These are phyloP conservation scores for Pyronema omphalodes DNA, from an alignment of 495 filamentous ascomycete species.

Conservation along the genomic window DNA sequence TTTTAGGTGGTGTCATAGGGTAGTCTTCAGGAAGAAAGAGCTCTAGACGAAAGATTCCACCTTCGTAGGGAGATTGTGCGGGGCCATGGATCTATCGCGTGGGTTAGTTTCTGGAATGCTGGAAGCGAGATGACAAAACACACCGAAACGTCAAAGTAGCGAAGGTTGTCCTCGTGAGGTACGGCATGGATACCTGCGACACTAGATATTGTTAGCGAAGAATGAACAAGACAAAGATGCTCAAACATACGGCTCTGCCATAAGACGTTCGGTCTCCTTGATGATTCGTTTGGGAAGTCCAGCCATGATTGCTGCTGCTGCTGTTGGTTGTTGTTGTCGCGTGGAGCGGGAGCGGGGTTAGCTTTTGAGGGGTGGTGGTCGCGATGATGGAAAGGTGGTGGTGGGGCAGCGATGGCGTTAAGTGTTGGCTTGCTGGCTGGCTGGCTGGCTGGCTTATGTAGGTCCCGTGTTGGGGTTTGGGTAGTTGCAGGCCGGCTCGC, in stretches of 20 bases:
- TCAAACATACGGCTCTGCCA: constrained; percentile 74
- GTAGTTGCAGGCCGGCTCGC: too few species aligned
- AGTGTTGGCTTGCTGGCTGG: too few species aligned
- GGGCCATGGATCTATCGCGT: constrained; percentile 58
- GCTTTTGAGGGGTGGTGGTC: background rate
- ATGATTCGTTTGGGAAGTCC: constrained; percentile 80
- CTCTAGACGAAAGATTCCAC: constrained; percentile 91
- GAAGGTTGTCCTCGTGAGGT: constrained; percentile 94
- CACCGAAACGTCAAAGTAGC: constrained; percentile 84
- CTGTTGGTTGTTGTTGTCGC: constrained; percentile 8
- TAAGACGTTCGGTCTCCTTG: constrained; percentile 94
- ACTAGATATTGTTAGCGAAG: constrained; percentile 29
- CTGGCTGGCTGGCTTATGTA: too few species aligned
- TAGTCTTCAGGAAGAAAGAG: constrained; percentile 99
- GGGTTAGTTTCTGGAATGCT: background rate
- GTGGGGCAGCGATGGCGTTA: background rate
- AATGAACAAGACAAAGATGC: constrained; percentile 1
- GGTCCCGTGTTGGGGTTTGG: background rate
- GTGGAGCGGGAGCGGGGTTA: constrained; percentile 4
- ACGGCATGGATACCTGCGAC: constrained; percentile 92
- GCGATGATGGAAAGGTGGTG: background rate
- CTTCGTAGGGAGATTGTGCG: constrained; percentile 46
- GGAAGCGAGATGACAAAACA: constrained; percentile 1
- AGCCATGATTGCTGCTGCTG: constrained; percentile 22
- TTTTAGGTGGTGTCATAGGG: constrained; percentile 96